Conservation (phyloP, 345 rosid species). For the Camelina neglecta region DNA sequence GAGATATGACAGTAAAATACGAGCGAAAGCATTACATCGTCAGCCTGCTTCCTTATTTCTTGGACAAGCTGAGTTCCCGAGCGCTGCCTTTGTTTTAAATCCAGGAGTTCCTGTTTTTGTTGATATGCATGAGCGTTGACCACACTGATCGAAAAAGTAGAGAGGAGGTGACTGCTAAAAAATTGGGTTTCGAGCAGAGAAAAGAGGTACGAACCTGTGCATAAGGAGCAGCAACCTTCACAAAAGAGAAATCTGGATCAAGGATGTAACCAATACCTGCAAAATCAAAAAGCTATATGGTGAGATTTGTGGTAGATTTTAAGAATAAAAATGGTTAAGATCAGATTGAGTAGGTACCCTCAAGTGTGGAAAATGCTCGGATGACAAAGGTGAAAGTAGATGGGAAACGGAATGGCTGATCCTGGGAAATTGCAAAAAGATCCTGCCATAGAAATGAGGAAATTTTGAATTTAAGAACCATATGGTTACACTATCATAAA, state of each 20-base stretch:
- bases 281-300: conserved; percentile 26
- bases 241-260: conserved; percentile 84
- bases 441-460: conserved; percentile 58
- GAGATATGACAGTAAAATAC: neutral
- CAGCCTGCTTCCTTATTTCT: conserved; percentile 86
- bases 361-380: conserved; percentile 93
- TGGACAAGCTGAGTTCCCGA: conserved; percentile 73
- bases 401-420: conserved; percentile 95
- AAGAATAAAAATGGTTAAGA: conserved; percentile 11
- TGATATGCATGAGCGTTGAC: conserved; percentile 25
- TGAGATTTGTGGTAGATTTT: neutral
- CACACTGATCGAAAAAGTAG: conserved; percentile 6
- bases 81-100: conserved; percentile 53
- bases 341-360: conserved; percentile 56
- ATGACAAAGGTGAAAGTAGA: conserved; percentile 87
- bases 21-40: conserved; percentile 57
- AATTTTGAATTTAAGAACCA: neutral
- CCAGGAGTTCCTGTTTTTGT: conserved; percentile 78
- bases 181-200: conserved; percentile 8
- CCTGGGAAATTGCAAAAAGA: conserved; percentile 90
- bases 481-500: conserved; percentile 9
- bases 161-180: neutral
- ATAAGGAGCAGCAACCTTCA: conserved; percentile 89
- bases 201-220: conserved; percentile 63
- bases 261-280: conserved; percentile 88